Evolutionary conservation across 768 basidiomycete species (phyloP).

Genomic region (Psilocybe subaeruginosa): DNA sequence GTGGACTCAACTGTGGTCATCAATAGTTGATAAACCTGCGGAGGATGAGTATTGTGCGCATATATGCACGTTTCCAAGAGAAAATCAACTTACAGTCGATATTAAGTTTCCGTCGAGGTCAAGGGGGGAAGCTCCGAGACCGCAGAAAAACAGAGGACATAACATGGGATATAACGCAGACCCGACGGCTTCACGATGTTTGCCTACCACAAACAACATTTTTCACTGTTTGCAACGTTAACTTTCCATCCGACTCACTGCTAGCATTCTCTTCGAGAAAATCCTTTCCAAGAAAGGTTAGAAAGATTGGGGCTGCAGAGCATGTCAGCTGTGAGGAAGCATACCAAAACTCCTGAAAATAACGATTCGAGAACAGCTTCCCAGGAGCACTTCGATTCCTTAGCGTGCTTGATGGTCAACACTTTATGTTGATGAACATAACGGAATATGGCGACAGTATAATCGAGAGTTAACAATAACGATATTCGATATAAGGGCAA

Average conservation of each 20-base stretch:
- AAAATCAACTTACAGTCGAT: not conserved
- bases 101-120: slow-evolving; percentile 16
- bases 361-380: slow-evolving; percentile 46
- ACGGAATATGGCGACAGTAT: slow-evolving; percentile 42
- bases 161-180: slow-evolving; percentile 24
- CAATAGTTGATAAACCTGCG: slow-evolving; percentile 56
- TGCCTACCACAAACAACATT: not conserved
- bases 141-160: slow-evolving; percentile 23
- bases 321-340: not conserved
- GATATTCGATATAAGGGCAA: slow-evolving; percentile 46
- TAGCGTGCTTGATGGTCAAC: slow-evolving; percentile 22
- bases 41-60: slow-evolving; percentile 4
- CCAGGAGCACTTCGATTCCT: slow-evolving; percentile 37
- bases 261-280: slow-evolving; percentile 21
- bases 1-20: slow-evolving; percentile 48
- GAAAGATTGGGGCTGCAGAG: not conserved
- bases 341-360: slow-evolving; percentile 46
- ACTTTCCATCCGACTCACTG: slow-evolving; percentile 5
- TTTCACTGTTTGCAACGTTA: slow-evolving; percentile 10
- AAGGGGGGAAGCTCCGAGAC: not conserved
- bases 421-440: slow-evolving; percentile 42
- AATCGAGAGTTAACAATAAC: slow-evolving; percentile 40
- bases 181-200: slow-evolving; percentile 22
- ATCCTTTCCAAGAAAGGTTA: slow-evolving; percentile 18
- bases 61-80: slow-evolving; percentile 19